Percentiles rank a stretch among this genome's conserved stretches.
These are phyloP conservation scores for Monilinia fructigena DNA, from an alignment of 2,329 filamentous ascomycete genomes.

Conservation along the genomic window DNA sequence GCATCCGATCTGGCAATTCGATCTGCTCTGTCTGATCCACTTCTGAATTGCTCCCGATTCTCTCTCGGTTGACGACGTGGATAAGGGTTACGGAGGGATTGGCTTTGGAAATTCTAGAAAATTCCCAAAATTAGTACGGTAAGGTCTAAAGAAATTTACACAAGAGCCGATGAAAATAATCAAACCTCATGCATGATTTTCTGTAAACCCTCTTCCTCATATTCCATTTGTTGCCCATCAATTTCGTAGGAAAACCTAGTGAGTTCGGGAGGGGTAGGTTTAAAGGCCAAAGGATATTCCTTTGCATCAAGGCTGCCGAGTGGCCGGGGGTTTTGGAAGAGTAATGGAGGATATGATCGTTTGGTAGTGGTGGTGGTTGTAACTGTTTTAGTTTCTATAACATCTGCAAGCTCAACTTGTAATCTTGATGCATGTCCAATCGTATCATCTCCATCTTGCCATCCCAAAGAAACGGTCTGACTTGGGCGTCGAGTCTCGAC, in stretches of 20 bases:
- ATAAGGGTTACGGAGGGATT: background rate
- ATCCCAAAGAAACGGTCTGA: conserved; percentile 36
- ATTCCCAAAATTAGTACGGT: background rate
- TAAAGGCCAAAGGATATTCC: conserved; percentile 82
- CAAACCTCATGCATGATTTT: conserved; percentile 23
- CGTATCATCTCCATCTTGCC: conserved; percentile 35
- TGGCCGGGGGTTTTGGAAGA: conserved; percentile 60
- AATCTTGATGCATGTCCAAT: conserved; percentile 35
- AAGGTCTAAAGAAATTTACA: background rate
- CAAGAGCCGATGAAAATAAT: background rate
- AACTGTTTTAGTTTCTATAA: conserved; percentile 68
- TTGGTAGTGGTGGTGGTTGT: conserved; percentile 93
- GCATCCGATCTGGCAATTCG: background rate
- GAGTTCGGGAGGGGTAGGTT: conserved; percentile 77
- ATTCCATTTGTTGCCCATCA: conserved; percentile 47
- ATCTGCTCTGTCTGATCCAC: conserved; percentile 5
- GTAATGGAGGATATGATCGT: conserved; percentile 78
- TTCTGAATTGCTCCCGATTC: conserved; percentile 3
- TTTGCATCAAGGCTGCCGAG: conserved; percentile 76
- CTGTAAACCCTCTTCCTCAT: conserved; percentile 23
- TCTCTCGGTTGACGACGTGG: conserved; percentile 1
- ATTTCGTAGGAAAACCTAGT: conserved; percentile 74
- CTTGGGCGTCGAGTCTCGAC: conserved; percentile 31
- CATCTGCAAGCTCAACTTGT: conserved; percentile 59
- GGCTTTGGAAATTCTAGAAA: conserved; percentile 1